A percentile compares a stretch with the other conserved stretches of the same genome.
Conservation (phyloP, 129 eudicot species). For the Silybum marianum region DNA sequence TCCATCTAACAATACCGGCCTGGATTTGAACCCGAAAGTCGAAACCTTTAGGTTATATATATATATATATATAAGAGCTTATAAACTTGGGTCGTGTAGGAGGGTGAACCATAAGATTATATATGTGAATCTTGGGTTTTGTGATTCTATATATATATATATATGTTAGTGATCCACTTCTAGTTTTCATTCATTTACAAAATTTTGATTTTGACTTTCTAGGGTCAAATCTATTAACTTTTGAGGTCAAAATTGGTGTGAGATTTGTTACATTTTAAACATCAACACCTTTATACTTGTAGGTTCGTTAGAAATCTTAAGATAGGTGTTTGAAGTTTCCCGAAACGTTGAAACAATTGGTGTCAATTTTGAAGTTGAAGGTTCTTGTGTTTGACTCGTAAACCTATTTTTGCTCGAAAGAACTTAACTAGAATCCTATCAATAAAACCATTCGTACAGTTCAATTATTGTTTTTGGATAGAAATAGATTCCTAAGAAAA, state of each 20-base stretch:
- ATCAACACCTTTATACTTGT: slow-evolving; percentile 1
- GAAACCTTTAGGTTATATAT: too few species aligned
- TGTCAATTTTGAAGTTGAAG: neutral
- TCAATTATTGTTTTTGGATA: neutral
- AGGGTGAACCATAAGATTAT: neutral
- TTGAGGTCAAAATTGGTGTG: neutral
- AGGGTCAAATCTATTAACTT: neutral
- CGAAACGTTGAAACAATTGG: neutral
- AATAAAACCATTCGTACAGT: neutral
- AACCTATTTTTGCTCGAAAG: neutral
- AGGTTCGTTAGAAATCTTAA: neutral
- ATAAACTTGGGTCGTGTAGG: neutral
- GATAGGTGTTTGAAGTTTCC: neutral
- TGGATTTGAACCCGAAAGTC: too few species aligned
- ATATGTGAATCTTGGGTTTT: neutral
- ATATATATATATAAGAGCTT: too few species aligned
- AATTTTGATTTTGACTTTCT: neutral
- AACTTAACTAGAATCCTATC: neutral
- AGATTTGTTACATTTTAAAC: neutral
- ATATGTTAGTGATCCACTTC: neutral
- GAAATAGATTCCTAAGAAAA: neutral
- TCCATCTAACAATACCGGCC: neutral
- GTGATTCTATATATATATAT: neutral
- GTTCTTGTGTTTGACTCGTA: neutral
- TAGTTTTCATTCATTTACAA: neutral